Evolutionary conservation across 441 rosid genomes (phyloP).

Genomic region (Mallotus japonicus): DNA sequence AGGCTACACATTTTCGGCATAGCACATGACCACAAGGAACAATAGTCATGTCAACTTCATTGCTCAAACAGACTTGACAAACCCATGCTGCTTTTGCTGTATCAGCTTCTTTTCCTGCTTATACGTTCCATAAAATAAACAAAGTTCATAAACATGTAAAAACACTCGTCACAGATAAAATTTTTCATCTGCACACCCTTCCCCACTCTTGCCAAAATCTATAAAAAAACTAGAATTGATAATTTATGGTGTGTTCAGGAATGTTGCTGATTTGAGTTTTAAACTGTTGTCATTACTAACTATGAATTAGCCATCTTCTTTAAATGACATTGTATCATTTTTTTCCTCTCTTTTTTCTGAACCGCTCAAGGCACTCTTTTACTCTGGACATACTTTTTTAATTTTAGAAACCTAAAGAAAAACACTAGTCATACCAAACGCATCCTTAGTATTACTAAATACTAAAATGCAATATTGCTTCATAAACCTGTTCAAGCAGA

Average conservation of each 20-base stretch:
- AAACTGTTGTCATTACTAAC: too few relatives aligned
- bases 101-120: constrained; percentile 91
- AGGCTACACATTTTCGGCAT: constrained; percentile 75
- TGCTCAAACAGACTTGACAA: constrained; percentile 79
- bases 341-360: too few relatives aligned
- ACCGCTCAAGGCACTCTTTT: too few relatives aligned
- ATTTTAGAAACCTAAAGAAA: too few relatives aligned
- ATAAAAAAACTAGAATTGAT: too few relatives aligned
- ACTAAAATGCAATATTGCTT: constrained; percentile 5
- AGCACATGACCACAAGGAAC: constrained; percentile 95
- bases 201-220: too few relatives aligned
- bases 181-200: not conserved
- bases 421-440: too few relatives aligned
- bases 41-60: constrained; percentile 77
- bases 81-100: constrained; percentile 87
- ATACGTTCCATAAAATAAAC: not conserved
- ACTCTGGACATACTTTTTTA: too few relatives aligned
- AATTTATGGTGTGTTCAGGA: too few relatives aligned
- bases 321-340: too few relatives aligned
- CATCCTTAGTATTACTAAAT: not conserved
- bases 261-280: too few relatives aligned
- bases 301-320: too few relatives aligned
- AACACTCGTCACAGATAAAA: not conserved
- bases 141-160: not conserved
- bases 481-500: constrained; percentile 80